Evolutionary conservation across 148 eudicot genomes (phyloP), one percentile per base, ranked within the genome.

Genomic region (Rhododendron molle): DNA sequence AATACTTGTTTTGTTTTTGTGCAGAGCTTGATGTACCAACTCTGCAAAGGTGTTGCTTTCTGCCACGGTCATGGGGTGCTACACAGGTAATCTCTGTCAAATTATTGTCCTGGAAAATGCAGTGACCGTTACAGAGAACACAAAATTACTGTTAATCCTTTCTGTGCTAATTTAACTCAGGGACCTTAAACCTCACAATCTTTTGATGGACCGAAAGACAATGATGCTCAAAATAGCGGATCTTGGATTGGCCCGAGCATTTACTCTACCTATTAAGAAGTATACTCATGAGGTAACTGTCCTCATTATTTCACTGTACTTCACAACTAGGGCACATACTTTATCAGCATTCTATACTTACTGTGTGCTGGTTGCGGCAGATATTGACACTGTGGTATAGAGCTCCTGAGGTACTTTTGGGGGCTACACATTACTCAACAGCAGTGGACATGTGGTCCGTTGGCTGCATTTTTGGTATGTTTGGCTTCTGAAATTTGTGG

Each of bases 381-480:
- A 97, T 97, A 86, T 82, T 97, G 88, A 97, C 99, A 0, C 90
- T 97, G 52, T 97, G 99, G 99, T 97, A 97, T 71, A 91, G 99
- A 88, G 96, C 99, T 85, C 99, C 99, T 26, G 99, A 97, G 90
- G 95, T 97, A 60, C 98, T 97, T 81, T 83, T 95, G 89, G 98
- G 99, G 7, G 88, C 98, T 76, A 95, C 98, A 65, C 98, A 95
- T 87, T 97, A 97, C 91, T 97, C 99, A 0, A 92, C 97, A 78
- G 98, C 96, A 13, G 98, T 97, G 0, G 99, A 97, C 90, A 97
- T 94, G 95, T 97, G 99, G 99, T 97, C 99, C 74, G 99, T 97
- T 74, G 99, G 94, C 86, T 97, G 99, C 81, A 97, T 97, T 85
- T 96, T 96, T 88, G 98, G 98, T 96, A 93, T n/a, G 83, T 72